A percentile compares a stretch with the other conserved stretches of the same genome.
Evolutionary conservation across 2,329 filamentous ascomycete genomes (phyloP).

Genomic region (Gaeumannomyces tritici): DNA sequence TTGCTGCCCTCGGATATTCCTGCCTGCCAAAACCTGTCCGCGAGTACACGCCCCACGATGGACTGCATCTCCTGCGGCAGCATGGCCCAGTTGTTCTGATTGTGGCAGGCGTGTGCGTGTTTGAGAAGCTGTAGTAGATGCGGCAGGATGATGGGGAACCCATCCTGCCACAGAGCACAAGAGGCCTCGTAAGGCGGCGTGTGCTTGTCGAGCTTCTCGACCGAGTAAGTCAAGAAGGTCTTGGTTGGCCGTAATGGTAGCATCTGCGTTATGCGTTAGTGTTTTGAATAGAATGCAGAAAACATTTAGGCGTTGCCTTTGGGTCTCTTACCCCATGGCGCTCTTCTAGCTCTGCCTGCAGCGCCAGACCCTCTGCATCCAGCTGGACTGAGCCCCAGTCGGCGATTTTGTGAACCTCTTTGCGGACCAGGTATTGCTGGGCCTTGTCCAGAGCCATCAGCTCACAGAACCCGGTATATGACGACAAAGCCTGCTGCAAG

Average conservation of each 20-base stretch:
- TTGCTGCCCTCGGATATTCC: constrained; percentile 93
- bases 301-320: no score
- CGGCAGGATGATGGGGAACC: constrained; percentile 74
- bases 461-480: constrained; percentile 70
- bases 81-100: constrained; percentile 72
- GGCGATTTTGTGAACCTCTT: constrained; percentile 61
- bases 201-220: constrained; percentile 73
- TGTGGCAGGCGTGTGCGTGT: constrained; percentile 86
- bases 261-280: constrained; percentile 29
- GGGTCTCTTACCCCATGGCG: constrained; percentile 60
- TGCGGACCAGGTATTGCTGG: constrained; percentile 62
- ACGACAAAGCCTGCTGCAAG: constrained; percentile 59
- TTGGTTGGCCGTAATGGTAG: constrained; percentile 83
- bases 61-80: constrained; percentile 66
- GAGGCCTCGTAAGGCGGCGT: constrained; percentile 67
- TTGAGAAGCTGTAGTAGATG: constrained; percentile 76
- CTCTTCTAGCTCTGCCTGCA: constrained; percentile 71
- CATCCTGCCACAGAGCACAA: constrained; percentile 73
- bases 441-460: constrained; percentile 73
- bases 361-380: constrained; percentile 66
- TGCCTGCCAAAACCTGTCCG: constrained; percentile 96
- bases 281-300: no score
- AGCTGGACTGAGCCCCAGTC: constrained; percentile 77
- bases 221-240: constrained; percentile 83
- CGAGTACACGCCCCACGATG: constrained; percentile 74